Percentiles rank a stretch among this genome's conserved stretches.
phyloP scores from a whole-genome alignment of 2,329 filamentous ascomycete species.

The Hymenoscyphus linearis region DNA sequence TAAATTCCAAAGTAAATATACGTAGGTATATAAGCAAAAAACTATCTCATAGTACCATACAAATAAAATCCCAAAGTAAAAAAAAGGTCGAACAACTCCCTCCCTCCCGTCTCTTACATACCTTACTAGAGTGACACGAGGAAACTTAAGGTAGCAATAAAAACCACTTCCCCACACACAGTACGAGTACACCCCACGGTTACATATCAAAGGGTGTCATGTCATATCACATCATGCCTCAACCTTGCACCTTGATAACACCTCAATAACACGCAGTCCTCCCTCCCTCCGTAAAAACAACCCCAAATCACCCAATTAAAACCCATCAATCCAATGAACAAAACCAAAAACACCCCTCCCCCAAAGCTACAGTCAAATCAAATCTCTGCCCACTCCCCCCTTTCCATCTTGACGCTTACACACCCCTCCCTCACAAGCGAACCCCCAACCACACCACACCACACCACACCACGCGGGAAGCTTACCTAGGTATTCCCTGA shows the following conservation, averaged over 20 bases:
- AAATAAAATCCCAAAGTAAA: too few species aligned
- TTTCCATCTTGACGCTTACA: too few species aligned
- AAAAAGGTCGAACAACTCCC: neutral
- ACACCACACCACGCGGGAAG: neutral
- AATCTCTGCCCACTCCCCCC: neutral
- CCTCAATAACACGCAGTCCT: too few species aligned
- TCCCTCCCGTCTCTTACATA: neutral
- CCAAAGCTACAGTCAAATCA: neutral
- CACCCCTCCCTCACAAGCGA: neutral
- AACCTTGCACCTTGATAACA: constrained; percentile 1
- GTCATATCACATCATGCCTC: neutral
- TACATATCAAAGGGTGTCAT: neutral
- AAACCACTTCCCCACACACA: neutral
- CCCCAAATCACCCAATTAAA: neutral
- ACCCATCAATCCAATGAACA: neutral
- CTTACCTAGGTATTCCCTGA: neutral
- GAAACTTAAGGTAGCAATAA: neutral
- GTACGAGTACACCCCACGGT: neutral
- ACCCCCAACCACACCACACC: neutral
- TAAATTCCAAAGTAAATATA: neutral
- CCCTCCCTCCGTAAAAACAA: neutral
- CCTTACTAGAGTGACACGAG: neutral
- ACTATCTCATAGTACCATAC: too few species aligned
- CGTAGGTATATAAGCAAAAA: neutral
- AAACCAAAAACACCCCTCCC: neutral